phyloP scores from a whole-genome alignment of 345 rosid genomes.

The Camelina hispida region DNA sequence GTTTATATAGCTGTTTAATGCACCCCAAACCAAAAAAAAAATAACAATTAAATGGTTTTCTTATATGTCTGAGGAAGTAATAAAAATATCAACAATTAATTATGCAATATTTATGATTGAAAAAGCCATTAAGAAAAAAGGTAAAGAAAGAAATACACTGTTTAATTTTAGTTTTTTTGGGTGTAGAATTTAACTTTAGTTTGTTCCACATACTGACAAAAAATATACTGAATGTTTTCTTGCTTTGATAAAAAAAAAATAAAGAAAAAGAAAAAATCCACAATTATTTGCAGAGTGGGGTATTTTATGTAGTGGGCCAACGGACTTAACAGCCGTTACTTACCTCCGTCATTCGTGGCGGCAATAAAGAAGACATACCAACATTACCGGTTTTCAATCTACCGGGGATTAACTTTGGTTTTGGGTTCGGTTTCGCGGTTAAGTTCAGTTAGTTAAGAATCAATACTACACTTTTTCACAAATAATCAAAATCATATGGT shows the following conservation, averaged over 20 bases:
- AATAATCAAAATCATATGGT: too few relatives aligned
- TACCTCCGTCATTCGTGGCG: slow-evolving; percentile 46
- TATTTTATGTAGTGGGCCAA: slow-evolving; percentile 30
- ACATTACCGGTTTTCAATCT: slow-evolving; percentile 28
- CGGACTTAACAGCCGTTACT: slow-evolving; percentile 49
- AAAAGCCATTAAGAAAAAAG: not conserved
- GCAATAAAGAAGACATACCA: slow-evolving; percentile 34
- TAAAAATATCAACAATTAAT: not conserved
- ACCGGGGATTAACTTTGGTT: not conserved
- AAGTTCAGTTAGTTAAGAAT: not conserved
- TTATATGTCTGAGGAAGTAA: not conserved
- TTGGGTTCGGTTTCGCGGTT: not conserved
- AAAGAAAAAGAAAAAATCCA: not conserved
- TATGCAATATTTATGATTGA: not conserved
- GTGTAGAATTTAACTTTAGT: slow-evolving; percentile 1
- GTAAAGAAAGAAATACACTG: not conserved
- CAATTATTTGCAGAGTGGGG: slow-evolving; percentile 17
- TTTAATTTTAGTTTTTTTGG: not conserved
- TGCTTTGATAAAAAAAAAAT: too few relatives aligned
- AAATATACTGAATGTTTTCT: slow-evolving; percentile 1
- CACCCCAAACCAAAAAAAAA: not conserved
- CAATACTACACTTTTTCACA: too few relatives aligned
- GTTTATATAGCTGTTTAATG: not conserved
- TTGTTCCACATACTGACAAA: slow-evolving; percentile 21
- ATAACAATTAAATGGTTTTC: not conserved